Evolutionary conservation across 2,329 filamentous ascomycete species (phyloP), one percentile per base, ranked within the genome.

Genomic region (Stemphylium lycopersici): DNA sequence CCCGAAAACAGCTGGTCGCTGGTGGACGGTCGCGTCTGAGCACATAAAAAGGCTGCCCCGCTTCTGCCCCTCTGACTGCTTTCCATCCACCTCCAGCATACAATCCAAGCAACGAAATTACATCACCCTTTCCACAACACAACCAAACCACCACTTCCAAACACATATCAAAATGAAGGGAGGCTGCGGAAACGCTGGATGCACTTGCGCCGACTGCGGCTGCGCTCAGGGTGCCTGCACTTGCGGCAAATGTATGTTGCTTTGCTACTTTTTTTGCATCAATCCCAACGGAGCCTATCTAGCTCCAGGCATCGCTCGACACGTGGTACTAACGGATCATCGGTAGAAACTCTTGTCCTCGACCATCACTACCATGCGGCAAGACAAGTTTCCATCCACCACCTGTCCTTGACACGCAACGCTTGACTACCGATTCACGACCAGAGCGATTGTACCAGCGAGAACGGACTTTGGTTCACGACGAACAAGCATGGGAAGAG

Each of bases 171-270:
- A 66, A 24, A 73, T 73, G 70, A 66, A 69, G 60, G 45, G 49
- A 40, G 69, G 68, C 66, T 73, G 70, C 58, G 68, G 69, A 69
- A 69, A 66, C 59, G 56, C 64, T 54, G 65, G 66, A 50, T 73
- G 70, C 69, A 66, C 63, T 55, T 73, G 70, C 66, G 67, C 66
- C 64, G 64, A 70, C 53, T 73, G 70, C 64, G 61, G 62, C 55
- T 73, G 70, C 63, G 63, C 69, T 34, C 55, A 56, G 47, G 70
- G 70, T 48, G 61, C 63, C 46, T 73, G 70, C 68, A 66, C 61
- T 57, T 73, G 70, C 70, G 61, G 60, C 48, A 54, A 56, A 39
- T 59, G 56, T 59, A 56, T 26, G 56, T 52, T 31, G 3, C 24
- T 38, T 29, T 24, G 4, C 38, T 45, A 18, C 15, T 8, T 24